Evolutionary conservation across 2,329 filamentous ascomycete species (phyloP).

Genomic region (Leptographium radiaticola): DNA sequence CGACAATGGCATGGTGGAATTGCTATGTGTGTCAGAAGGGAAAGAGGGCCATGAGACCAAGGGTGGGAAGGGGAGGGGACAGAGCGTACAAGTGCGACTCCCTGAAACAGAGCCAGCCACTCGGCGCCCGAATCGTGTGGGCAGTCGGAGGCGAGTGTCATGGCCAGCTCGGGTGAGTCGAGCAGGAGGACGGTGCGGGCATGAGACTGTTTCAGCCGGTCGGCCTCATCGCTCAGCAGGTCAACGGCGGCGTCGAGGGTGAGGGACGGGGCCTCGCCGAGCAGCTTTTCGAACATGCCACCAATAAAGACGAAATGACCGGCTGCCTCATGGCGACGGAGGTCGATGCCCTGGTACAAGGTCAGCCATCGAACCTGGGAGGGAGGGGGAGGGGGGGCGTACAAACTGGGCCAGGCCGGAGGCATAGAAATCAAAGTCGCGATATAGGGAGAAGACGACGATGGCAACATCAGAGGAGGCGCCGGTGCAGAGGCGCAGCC

Average conservation of each 20-base stretch:
- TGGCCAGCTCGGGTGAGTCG: slow-evolving; percentile 9
- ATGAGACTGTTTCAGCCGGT: neutral
- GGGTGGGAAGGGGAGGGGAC: neutral
- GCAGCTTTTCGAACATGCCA: slow-evolving; percentile 3
- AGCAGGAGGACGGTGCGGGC: slow-evolving; percentile 8
- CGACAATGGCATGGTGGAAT: slow-evolving; percentile 10
- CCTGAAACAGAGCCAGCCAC: slow-evolving; percentile 7
- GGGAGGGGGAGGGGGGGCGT: neutral
- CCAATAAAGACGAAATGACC: slow-evolving; percentile 9
- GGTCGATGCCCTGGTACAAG: slow-evolving; percentile 5
- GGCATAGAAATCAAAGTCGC: slow-evolving; percentile 9
- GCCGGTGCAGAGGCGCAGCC: slow-evolving; percentile 4
- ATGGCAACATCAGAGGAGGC: neutral
- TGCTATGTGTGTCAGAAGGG: neutral
- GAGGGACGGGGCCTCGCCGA: slow-evolving; percentile 2
- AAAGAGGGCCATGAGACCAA: neutral
- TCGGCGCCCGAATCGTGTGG: neutral
- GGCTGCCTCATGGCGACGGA: slow-evolving; percentile 2
- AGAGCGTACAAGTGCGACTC: slow-evolving; percentile 4
- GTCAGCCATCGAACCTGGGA: neutral
- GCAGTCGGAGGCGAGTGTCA: slow-evolving; percentile 3
- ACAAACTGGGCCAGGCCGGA: slow-evolving; percentile 5
- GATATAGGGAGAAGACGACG: slow-evolving; percentile 8
- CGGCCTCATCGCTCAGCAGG: slow-evolving; percentile 6
- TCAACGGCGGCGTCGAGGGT: slow-evolving; percentile 6